Base-by-base conservation (phyloP, 179 eudicot species). In the Vitellaria paradoxa region DNA sequence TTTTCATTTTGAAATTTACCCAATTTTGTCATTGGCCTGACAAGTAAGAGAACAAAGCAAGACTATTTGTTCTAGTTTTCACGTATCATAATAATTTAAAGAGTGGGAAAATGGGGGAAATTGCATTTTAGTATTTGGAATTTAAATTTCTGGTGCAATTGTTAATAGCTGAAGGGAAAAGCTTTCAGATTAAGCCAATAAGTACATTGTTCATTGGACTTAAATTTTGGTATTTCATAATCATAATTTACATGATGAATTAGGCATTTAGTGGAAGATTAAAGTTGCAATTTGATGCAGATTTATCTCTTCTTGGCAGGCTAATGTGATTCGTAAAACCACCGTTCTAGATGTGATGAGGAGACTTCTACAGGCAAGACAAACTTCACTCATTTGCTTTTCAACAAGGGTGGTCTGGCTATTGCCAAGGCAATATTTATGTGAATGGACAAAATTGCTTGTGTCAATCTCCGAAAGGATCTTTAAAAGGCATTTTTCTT, bases 311-410 rank as follows among this genome's bases (percentile, higher is more conserved):
- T 78, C 55, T 81, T 82, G 74, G 89, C 97, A 96, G 98, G 96
- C 97, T 60, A 94, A 91, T 91, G 89, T 93, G 72, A 92, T 96
- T 73, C 98, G 96, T 71, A 96, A 94, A 89, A 96, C 98, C 24
- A 89, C 97, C 67, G 98, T 96, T 7, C 89, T 94, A 30, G 99
- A 96, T 88, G 99, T 96, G 79, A 96, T 96, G 99, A 92, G 98
- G 93, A 94, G 98, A 81, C 99, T 96, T 87, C 97, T 96, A 66
- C 99, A 96, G 97, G 99, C 78, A 86, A 84, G 88, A 84, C 46
- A 52, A 71, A 40, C 65, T 75, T 68, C 64, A 72, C 75, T 75
- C 45, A 18, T 46, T 53, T 73, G 40, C 14, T 80, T 20, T 74
- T 76, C 18, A 66, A 15, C 49, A 37, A 66, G n/a, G 49, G 70